Base-by-base conservation (phyloP, 2,329 filamentous ascomycete genomes). In the Botrytis sinoallii region DNA sequence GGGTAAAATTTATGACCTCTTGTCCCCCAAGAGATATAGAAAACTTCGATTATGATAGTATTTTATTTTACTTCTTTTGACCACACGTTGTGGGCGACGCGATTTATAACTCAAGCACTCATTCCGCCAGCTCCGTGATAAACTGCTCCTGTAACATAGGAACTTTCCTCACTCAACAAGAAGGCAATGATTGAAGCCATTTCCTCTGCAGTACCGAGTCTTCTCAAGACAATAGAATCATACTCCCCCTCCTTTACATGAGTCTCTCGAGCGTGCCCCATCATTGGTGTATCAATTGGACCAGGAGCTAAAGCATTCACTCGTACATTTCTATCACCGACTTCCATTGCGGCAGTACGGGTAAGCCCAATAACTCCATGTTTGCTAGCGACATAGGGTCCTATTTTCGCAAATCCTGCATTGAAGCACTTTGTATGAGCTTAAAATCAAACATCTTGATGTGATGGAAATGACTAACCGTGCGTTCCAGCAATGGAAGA, bases 401-500 rank as follows among this genome's bases (percentile, higher is more conserved):
- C 78, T 38, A 77, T 79, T 22, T 80, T 80, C 10, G 79, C 71
- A 40, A 79, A 79, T 48, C 70, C 79, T 83, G 75, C 77, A 29
- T 1, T 16, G 4, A 42, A 29, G 80, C 35, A 83, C 79, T 63
- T 78, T 80, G 44, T 81, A 80, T 68, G 75, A 59, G 38, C 22
- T 25, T 18, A 14, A 29, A 55, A 8, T 12, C 35, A 16, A 71
- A 22, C 7, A 52, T 55, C 25, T 32, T 10, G 18, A 63, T 32
- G 35, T 14, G 32, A 52, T 4, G 16, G 6, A 18, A 35, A 55
- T 57, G 6, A 74, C 61, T 79, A 81, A 79, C 84, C 85, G 74
- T 84, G 83, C 3, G 85, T 78, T 8, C 88, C 88, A 55, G 87
- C 85, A 48, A 86, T 86, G 63, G 85, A 88, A 40, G 79, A 67